These are phyloP conservation scores for Gastrolobium villosum DNA, from an alignment of 306 rosid species.

Conservation along the genomic window DNA sequence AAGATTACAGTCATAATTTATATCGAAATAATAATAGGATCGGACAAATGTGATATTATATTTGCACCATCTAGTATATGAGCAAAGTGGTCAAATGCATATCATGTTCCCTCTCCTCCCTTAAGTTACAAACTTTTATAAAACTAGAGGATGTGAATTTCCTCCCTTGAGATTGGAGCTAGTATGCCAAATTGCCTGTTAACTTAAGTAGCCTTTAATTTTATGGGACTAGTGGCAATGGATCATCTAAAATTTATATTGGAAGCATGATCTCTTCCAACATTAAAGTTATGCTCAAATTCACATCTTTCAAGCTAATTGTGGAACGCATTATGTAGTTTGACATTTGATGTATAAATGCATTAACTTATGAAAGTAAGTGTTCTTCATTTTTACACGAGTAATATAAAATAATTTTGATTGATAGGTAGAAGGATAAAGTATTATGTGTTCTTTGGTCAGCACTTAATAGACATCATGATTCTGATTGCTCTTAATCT, in stretches of 20 bases:
- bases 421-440: constrained; percentile 1
- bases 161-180: constrained; percentile 18
- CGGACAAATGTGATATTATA: neutral
- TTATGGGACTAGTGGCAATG: constrained; percentile 25
- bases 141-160: constrained; percentile 30
- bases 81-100: constrained; percentile 6
- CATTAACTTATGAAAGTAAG: constrained; percentile 8
- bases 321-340: neutral
- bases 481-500: constrained; percentile 48
- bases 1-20: neutral
- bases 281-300: constrained; percentile 6
- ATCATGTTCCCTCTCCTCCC: neutral
- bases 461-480: neutral
- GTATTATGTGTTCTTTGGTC: constrained; percentile 8
- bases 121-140: neutral
- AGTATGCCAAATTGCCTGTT: neutral
- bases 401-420: constrained; percentile 13
- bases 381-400: neutral
- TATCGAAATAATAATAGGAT: neutral
- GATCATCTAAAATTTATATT: constrained; percentile 23
- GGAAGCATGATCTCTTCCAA: neutral
- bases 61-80: constrained; percentile 2
- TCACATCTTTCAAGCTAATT: constrained; percentile 17
- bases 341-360: constrained; percentile 29
- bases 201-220: neutral